Percentiles rank a stretch among this genome's conserved stretches.
Conservation (phyloP, 306 rosid species). For the Adenanthera pavonina region DNA sequence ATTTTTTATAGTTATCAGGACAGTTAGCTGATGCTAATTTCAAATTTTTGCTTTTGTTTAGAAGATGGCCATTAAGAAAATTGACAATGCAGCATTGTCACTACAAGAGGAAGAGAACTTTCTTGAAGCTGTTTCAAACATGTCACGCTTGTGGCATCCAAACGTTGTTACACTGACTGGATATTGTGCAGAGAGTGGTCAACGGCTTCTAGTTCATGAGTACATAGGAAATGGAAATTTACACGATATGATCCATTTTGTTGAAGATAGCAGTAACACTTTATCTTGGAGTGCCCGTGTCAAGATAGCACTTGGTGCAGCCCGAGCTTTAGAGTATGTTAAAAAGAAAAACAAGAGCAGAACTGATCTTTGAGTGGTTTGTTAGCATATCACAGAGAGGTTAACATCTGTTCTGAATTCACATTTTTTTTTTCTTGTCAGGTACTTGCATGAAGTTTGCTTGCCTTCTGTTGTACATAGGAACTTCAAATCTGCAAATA, state of each 20-base stretch:
- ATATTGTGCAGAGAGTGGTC: conserved; percentile 91
- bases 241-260: conserved; percentile 89
- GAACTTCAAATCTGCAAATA: conserved; percentile 95
- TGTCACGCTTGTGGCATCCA: conserved; percentile 92
- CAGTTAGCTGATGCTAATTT: neutral
- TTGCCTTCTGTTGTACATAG: conserved; percentile 95
- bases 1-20: no score
- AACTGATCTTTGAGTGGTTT: neutral
- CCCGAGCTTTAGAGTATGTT: conserved; percentile 97
- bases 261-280: conserved; percentile 74
- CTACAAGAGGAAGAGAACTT: conserved; percentile 94
- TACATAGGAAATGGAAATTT: conserved; percentile 77
- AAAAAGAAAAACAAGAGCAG: neutral
- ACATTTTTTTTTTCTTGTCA: conserved; percentile 41
- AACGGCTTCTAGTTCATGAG: conserved; percentile 92
- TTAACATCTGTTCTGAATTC: conserved; percentile 28
- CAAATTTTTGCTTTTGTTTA: conserved; percentile 35
- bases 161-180: conserved; percentile 89
- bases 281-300: conserved; percentile 98
- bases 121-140: conserved; percentile 89
- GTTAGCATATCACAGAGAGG: neutral
- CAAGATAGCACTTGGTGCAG: conserved; percentile 93
- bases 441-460: conserved; percentile 99
- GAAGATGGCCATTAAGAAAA: conserved; percentile 92
- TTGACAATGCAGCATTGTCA: conserved; percentile 94